A percentile compares a stretch with the other conserved stretches of the same genome.
phyloP scores from a whole-genome alignment of 768 basidiomycete genomes.

The Agrocybe praecox region DNA sequence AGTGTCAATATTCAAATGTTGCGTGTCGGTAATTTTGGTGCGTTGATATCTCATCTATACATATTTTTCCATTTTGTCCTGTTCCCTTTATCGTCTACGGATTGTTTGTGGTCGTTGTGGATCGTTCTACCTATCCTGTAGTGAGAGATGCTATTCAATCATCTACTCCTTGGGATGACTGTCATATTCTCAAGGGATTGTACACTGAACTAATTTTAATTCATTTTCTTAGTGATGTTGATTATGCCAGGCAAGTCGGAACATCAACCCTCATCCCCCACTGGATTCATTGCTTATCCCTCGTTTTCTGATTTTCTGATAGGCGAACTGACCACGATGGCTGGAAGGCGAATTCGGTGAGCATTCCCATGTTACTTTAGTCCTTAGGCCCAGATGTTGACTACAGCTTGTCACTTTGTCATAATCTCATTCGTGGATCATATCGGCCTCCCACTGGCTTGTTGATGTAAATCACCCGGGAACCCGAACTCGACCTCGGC shows the following conservation, averaged over 20 bases:
- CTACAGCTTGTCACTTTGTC: conserved; percentile 8
- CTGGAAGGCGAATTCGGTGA: conserved; percentile 73
- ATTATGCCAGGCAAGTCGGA: conserved; percentile 60
- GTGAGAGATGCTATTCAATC: not conserved
- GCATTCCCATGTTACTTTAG: conserved; percentile 21
- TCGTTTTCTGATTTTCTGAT: conserved; percentile 12
- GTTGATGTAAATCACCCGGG: not conserved
- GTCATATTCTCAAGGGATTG: not conserved
- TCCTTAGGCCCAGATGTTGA: conserved; percentile 10
- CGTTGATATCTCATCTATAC: conserved; percentile 18
- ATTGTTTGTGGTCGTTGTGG: not conserved
- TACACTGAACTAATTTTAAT: conserved; percentile 1
- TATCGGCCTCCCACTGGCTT: not conserved
- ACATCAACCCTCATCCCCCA: not conserved
- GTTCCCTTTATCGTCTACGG: conserved; percentile 4
- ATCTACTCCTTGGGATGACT: not conserved
- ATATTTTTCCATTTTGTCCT: not conserved
- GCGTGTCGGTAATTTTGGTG: conserved; percentile 70
- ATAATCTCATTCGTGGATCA: conserved; percentile 1
- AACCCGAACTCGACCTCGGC: conserved; percentile 7
- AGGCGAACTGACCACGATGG: conserved; percentile 83
- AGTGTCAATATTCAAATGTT: conserved; percentile 79
- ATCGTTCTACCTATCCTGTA: not conserved
- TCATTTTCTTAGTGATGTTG: conserved; percentile 54
- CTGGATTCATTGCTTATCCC: conserved; percentile 7